Percentiles rank a stretch among this genome's conserved stretches.
Evolutionary conservation across 2,329 filamentous ascomycete genomes (phyloP).

Genomic region (Phoma herbarum): DNA sequence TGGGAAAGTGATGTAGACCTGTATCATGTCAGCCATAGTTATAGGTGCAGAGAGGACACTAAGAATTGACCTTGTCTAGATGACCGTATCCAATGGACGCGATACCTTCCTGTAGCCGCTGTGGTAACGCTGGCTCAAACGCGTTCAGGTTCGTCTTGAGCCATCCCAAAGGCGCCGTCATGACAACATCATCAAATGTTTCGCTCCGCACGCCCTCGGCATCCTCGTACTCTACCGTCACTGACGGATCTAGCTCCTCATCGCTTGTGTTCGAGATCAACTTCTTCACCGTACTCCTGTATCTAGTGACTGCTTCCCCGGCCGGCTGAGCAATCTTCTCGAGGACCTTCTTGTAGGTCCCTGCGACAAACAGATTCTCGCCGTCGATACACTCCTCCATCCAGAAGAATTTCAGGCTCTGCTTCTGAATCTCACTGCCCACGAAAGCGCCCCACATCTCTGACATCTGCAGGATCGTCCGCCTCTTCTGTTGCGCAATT

Average conservation of each 20-base stretch:
- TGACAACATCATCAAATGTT: slow-evolving; percentile 72
- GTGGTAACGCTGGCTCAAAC: slow-evolving; percentile 69
- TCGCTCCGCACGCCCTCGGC: slow-evolving; percentile 53
- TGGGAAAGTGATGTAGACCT: slow-evolving; percentile 69
- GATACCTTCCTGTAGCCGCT: slow-evolving; percentile 67
- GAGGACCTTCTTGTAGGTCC: slow-evolving; percentile 68
- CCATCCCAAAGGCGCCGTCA: slow-evolving; percentile 73
- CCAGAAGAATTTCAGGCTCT: slow-evolving; percentile 81
- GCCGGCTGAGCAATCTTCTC: slow-evolving; percentile 67
- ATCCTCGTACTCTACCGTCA: slow-evolving; percentile 55
- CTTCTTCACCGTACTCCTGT: slow-evolving; percentile 58
- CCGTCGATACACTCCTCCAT: slow-evolving; percentile 80
- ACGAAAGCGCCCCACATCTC: slow-evolving; percentile 77
- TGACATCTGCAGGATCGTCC: slow-evolving; percentile 61
- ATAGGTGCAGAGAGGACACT: slow-evolving; percentile 30
- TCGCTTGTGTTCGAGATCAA: slow-evolving; percentile 40
- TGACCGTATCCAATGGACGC: slow-evolving; percentile 73
- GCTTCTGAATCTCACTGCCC: slow-evolving; percentile 68
- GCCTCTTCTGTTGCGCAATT: slow-evolving; percentile 58
- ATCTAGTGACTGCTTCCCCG: slow-evolving; percentile 64
- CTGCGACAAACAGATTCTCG: slow-evolving; percentile 69
- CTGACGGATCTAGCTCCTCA: slow-evolving; percentile 27
- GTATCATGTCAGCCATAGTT: slow-evolving; percentile 11
- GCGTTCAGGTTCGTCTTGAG: slow-evolving; percentile 49
- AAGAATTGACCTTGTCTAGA: slow-evolving; percentile 68